Base-by-base conservation (phyloP, 2,329 filamentous ascomycete species). In the Fusarium drepaniforme region DNA sequence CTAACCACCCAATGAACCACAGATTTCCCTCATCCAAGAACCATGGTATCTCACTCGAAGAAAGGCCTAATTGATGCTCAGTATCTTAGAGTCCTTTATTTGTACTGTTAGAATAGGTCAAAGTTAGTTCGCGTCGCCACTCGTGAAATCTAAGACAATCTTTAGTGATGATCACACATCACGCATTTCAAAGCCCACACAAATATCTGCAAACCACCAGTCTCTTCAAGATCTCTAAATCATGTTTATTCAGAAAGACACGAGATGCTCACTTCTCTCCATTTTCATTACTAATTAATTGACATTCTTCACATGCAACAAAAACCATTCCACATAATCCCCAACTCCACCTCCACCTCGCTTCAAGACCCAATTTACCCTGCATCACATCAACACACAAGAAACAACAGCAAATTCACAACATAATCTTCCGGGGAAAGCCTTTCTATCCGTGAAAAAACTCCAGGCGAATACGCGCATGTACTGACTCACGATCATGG, bases 331-430 rank as follows among this genome's bases (percentile, higher is more conserved):
- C 11, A 33, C 51, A 56, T 53, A 30, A 30, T 30, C 51, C 51
- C 11, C 51, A 56, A 6, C 51, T 56, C 51, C 51, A 33, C 51
- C 51, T 37, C 7, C 28, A 28, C 28, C 33, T 56, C 28, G 51
- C 51, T 35, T 56, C 51, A 8, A n/a, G 49, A 8, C 51, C 51
- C 18, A 56, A 18, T 56, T 56, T 56, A 56, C 51, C 51, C 51
- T 56, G 28, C 51, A 56, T 16, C 51, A n/a, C 28, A 33, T 56
- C 28, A 21, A 21, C 51, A 33, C 28, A 8, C 11, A 53, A 21
- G 15, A 9, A 21, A 4, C 18, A 35, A 35, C 12, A 21, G 12
- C 12, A 8, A 21, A 12, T 33, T 33, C n/a, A 12, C 18, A 30
- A 33, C 25, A 53, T 33, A 53, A 30, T 21, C 28, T 18, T 28